phyloP scores from a whole-genome alignment of 331 rosid genomes.

The Ulmus americana region DNA sequence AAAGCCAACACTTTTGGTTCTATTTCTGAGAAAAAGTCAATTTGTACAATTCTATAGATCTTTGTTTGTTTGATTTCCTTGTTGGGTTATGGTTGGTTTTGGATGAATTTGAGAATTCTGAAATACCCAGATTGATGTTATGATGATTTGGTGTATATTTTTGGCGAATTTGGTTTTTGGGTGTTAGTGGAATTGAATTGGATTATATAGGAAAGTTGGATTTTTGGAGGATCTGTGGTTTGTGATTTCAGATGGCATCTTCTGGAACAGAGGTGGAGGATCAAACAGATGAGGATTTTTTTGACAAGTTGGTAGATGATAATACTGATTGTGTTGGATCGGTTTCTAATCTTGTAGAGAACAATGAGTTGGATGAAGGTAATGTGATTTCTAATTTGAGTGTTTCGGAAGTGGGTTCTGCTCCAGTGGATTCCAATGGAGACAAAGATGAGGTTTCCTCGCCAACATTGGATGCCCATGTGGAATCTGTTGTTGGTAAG shows the following conservation, averaged over 20 bases:
- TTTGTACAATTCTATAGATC: background rate
- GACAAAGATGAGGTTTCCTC: background rate
- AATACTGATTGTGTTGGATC: conserved; percentile 14
- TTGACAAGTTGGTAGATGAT: conserved; percentile 25
- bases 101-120: background rate
- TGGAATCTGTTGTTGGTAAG: conserved; percentile 1
- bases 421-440: background rate
- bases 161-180: conserved; percentile 1
- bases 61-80: background rate
- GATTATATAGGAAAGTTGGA: background rate
- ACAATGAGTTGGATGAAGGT: conserved; percentile 10
- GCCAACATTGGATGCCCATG: conserved; percentile 7
- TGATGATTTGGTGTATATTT: background rate
- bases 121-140: background rate
- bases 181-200: background rate
- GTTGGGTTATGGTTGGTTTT: background rate
- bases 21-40: background rate
- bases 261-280: conserved; percentile 26
- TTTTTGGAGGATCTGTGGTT: background rate
- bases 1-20: background rate
- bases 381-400: conserved; percentile 23
- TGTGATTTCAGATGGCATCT: conserved; percentile 18
- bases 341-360: background rate
- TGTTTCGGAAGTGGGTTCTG: conserved; percentile 15
- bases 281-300: conserved; percentile 10